phyloP scores from a whole-genome alignment of 202 grass and related monocot species.

The Elaeis oleifera region DNA sequence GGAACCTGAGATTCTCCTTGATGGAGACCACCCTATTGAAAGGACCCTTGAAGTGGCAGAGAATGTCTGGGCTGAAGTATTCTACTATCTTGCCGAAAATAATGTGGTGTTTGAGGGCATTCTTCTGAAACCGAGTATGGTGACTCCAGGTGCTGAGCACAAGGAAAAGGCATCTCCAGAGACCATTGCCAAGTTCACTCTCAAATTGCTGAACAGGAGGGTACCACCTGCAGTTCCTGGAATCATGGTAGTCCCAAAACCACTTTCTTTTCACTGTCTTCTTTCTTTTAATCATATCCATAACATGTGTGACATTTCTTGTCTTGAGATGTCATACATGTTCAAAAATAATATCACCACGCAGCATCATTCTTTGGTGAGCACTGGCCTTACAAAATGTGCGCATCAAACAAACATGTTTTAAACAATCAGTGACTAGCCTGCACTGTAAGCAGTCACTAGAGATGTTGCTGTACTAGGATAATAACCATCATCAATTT shows the following conservation, averaged over 20 bases:
- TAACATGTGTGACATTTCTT: too few species aligned
- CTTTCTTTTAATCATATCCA: too few species aligned
- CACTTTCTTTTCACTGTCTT: background rate
- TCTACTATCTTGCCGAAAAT: slow-evolving; percentile 8
- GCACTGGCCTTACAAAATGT: background rate
- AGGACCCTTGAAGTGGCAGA: slow-evolving; percentile 11
- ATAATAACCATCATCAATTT: background rate
- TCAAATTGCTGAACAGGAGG: slow-evolving; percentile 6
- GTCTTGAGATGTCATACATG: too few species aligned
- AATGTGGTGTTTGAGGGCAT: slow-evolving; percentile 17
- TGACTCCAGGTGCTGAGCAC: slow-evolving; percentile 7
- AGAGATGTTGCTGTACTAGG: too few species aligned
- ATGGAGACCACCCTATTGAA: slow-evolving; percentile 12
- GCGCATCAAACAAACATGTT: background rate
- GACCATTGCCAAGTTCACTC: slow-evolving; percentile 2
- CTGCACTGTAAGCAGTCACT: too few species aligned
- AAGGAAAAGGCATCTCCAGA: slow-evolving; percentile 10
- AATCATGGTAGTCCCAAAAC: background rate
- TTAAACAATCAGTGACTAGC: background rate
- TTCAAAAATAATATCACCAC: too few species aligned
- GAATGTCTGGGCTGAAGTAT: slow-evolving; percentile 9
- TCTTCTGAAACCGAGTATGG: slow-evolving; percentile 8
- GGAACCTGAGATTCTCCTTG: slow-evolving; percentile 16
- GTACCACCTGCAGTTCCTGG: background rate
- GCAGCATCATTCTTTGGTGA: background rate